phyloP scores from a whole-genome alignment of 2,329 filamentous ascomycete species.

The Scedosporium minutisporum region DNA sequence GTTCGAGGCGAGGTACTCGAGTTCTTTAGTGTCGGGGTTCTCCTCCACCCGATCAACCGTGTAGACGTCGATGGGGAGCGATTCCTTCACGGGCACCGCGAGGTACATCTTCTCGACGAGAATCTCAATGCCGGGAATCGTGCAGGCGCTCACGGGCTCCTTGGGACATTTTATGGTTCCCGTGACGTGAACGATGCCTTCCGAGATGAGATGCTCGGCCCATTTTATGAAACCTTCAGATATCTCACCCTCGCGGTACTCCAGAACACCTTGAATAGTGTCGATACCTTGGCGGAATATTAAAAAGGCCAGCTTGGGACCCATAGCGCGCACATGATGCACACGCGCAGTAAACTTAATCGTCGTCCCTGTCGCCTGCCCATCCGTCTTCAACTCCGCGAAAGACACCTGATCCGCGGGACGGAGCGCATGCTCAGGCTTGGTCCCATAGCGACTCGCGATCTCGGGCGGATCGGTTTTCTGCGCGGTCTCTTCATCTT shows the following conservation, averaged over 20 bases:
- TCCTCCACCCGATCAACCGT: constrained; percentile 26
- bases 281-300: constrained; percentile 75
- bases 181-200: constrained; percentile 68
- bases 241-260: constrained; percentile 17
- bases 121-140: constrained; percentile 68
- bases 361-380: constrained; percentile 46
- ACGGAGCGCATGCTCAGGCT: constrained; percentile 17
- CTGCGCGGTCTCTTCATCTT: constrained; percentile 22
- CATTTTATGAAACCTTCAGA: constrained; percentile 66
- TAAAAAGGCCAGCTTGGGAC: constrained; percentile 73
- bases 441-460: constrained; percentile 19
- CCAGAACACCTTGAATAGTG: constrained; percentile 75
- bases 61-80: constrained; percentile 40
- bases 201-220: constrained; percentile 72
- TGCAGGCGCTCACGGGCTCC: constrained; percentile 65
- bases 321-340: constrained; percentile 73
- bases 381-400: constrained; percentile 8
- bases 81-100: constrained; percentile 38
- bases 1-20: constrained; percentile 53
- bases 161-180: constrained; percentile 66
- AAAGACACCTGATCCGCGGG: constrained; percentile 22
- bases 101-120: constrained; percentile 49
- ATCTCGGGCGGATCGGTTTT: constrained; percentile 19
- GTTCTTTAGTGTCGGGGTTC: constrained; percentile 21
- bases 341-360: constrained; percentile 61